phyloP scores from a whole-genome alignment of 2,329 filamentous ascomycete species.

The Fusarium mexicanum region DNA sequence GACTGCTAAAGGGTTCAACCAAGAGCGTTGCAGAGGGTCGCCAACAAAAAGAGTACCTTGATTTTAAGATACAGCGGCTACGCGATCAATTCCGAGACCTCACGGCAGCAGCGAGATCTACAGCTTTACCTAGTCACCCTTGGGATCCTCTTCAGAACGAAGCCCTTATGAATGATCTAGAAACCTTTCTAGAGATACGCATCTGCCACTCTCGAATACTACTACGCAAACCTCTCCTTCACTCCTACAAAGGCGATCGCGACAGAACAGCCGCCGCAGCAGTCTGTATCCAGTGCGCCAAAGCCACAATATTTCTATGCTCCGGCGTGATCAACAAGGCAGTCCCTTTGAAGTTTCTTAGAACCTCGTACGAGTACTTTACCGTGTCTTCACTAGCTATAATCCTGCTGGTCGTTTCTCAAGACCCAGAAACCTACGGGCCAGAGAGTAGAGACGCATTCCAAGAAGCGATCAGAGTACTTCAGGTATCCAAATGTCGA shows the following conservation, averaged over 20 bases:
- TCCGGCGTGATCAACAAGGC: background rate
- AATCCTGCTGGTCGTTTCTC: background rate
- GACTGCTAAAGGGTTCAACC: background rate
- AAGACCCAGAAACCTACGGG: background rate
- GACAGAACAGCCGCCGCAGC: background rate
- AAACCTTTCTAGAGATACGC: background rate
- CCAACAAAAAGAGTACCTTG: background rate
- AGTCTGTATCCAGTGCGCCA: background rate
- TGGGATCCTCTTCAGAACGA: background rate
- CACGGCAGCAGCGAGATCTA: rapidly evolving
- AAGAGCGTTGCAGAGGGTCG: background rate
- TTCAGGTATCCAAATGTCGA: background rate
- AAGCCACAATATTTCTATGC: rapidly evolving
- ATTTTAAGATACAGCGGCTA: background rate
- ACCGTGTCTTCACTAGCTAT: background rate
- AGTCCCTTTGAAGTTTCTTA: background rate
- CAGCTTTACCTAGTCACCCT: rapidly evolving
- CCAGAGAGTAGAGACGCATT: background rate
- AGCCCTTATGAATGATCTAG: background rate
- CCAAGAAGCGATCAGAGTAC: background rate
- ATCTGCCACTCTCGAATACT: background rate
- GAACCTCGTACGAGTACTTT: background rate
- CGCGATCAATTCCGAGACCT: background rate
- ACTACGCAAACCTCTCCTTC: background rate
- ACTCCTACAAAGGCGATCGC: background rate